A percentile compares a stretch with the other conserved stretches of the same genome.
These are phyloP conservation scores for Thelonectria discophora DNA, from an alignment of 2,329 filamentous ascomycete genomes.

Conservation along the genomic window DNA sequence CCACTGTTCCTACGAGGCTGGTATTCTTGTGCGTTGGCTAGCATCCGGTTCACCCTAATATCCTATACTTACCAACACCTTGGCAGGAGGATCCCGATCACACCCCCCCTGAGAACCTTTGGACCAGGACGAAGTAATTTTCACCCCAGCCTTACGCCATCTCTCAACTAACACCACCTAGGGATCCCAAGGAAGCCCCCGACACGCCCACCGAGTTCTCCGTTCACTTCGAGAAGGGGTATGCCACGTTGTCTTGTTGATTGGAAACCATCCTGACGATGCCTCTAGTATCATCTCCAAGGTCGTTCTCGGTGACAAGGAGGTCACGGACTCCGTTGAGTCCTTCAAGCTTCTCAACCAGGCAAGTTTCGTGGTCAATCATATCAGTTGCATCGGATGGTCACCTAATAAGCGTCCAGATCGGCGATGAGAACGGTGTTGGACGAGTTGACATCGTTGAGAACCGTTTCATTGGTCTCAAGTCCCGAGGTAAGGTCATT, in stretches of 20 bases:
- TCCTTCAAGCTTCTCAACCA: conserved; percentile 71
- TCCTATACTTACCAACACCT: not conserved
- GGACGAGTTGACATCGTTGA: conserved; percentile 71
- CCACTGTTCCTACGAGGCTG: conserved; percentile 82
- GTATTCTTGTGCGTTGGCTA: conserved; percentile 58
- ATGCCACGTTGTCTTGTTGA: not conserved
- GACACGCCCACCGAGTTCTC: conserved; percentile 71
- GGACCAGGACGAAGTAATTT: conserved; percentile 64
- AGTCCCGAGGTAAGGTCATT: conserved; percentile 61
- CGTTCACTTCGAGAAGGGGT: conserved; percentile 71
- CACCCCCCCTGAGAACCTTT: conserved; percentile 74
- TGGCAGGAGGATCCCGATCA: conserved; percentile 61
- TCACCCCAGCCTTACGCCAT: not conserved
- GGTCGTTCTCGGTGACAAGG: conserved; percentile 65
- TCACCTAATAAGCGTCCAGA: conserved; percentile 42
- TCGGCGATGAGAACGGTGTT: conserved; percentile 71
- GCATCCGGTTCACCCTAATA: not conserved
- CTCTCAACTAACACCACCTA: not conserved
- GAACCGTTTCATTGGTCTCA: conserved; percentile 46
- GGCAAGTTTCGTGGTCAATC: no score
- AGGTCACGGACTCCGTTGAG: conserved; percentile 69
- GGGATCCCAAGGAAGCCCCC: conserved; percentile 69
- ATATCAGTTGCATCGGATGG: no score
- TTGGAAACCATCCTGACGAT: no score
- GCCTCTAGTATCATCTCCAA: conserved; percentile 60